Evolutionary conservation across 2,329 filamentous ascomycete species (phyloP), one percentile per base, ranked within the genome.

Genomic region (Colletotrichum orbiculare): DNA sequence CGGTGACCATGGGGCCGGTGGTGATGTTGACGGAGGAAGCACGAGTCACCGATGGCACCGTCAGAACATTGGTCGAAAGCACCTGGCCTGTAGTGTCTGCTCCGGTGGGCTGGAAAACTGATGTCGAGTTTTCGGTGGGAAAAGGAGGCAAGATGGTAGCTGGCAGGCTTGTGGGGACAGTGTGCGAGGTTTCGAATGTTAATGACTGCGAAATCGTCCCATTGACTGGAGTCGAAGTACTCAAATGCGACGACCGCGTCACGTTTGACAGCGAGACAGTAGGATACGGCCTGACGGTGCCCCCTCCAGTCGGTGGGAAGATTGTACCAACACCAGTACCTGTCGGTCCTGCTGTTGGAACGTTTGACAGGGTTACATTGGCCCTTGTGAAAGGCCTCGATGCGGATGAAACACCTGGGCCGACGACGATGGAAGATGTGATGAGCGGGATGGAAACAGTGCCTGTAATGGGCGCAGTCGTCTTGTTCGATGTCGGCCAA

Each of bases 401-500:
- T 8, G 15, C 17, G 2, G 46, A 47, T 25, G 43, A 11, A n/a
- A 56, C 6, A 6, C 11, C 50, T 39, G 50, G 41, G 11, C 33
- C 13, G 25, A 34, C 3, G 10, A 8, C n/a, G 9, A 13, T 15
- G 2, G 49, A 17, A 9, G 62, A 25, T 6, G 57, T 55, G 13
- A 56, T 52, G 2, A 52, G 25, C 11, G 62, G 45, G 7, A 62
- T 56, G 9, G 57, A 65, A 2, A 62, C 45, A 6, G 62, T 65
- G 11, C 62, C 57, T 3, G 58, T 41, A 9, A 59, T 33, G 7
- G 63, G 54, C 13, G 37, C 37, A 2, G n/a, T n/a, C 9, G 59
- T 66, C n/a, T 56, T 54, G 33, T 64, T 64, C 13, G 34, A 25
- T 11, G 56, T 11, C 6, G 57, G 38, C 61, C 61, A 64, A 6